Conservation (phyloP, 148 eudicot genomes). For the Gaultheria prostrata region DNA sequence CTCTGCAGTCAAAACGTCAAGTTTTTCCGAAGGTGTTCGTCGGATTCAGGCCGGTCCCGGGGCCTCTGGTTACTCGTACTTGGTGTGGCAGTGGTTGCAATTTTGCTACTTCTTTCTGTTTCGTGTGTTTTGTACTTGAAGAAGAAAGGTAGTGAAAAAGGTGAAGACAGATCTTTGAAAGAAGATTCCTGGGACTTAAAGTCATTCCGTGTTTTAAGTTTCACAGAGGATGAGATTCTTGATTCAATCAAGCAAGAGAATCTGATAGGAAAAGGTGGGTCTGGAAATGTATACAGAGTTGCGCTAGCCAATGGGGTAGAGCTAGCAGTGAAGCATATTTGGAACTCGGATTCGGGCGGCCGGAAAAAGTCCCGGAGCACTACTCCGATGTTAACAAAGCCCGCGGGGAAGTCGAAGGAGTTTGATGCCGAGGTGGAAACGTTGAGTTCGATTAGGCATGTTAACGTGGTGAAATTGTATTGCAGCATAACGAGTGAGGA, state of each 20-base stretch:
- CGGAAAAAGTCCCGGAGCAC: slow-evolving; percentile 32
- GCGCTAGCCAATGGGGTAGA: slow-evolving; percentile 52
- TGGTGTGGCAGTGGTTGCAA: slow-evolving; percentile 37
- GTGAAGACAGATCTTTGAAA: slow-evolving; percentile 42
- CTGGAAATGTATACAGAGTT: slow-evolving; percentile 78
- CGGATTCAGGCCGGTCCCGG: slow-evolving; percentile 21
- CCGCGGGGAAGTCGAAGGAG: slow-evolving; percentile 38
- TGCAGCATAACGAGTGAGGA: slow-evolving; percentile 90
- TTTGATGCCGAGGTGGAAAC: slow-evolving; percentile 84
- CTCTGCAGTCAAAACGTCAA: slow-evolving; percentile 63
- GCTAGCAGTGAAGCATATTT: slow-evolving; percentile 83
- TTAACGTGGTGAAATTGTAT: slow-evolving; percentile 80
- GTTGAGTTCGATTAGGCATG: slow-evolving; percentile 81
- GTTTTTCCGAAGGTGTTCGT: slow-evolving; percentile 47
- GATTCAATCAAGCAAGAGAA: slow-evolving; percentile 73
- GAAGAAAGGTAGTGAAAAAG: slow-evolving; percentile 34
- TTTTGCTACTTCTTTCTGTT: slow-evolving; percentile 30
- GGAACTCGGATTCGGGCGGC: slow-evolving; percentile 39
- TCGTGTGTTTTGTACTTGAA: slow-evolving; percentile 39
- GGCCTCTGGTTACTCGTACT: slow-evolving; percentile 38
- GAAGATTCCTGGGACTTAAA: slow-evolving; percentile 85
- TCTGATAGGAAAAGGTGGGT: slow-evolving; percentile 90
- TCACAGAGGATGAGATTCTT: slow-evolving; percentile 78
- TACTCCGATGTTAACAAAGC: slow-evolving; percentile 55
- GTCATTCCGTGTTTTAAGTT: slow-evolving; percentile 72